Percentiles rank a stretch among this genome's conserved stretches.
Conservation (phyloP, 2,329 filamentous ascomycete species). For the Gyromitra esculenta region DNA sequence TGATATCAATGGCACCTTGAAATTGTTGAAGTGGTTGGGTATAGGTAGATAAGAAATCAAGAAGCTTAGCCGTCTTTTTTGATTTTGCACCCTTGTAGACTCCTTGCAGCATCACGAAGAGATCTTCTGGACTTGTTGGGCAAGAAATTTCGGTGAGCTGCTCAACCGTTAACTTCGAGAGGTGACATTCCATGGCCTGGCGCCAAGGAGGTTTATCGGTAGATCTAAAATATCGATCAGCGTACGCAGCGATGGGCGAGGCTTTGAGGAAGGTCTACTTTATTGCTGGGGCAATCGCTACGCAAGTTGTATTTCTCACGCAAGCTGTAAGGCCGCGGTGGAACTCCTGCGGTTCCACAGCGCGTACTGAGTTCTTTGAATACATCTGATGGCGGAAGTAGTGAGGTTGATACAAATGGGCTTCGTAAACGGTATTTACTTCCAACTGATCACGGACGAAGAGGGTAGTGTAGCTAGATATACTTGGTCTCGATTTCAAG, state of each 20-base stretch:
- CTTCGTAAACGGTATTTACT: background rate
- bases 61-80: slow-evolving; percentile 21
- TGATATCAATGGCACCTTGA: background rate
- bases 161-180: slow-evolving; percentile 7
- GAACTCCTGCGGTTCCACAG: background rate
- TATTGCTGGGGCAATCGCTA: slow-evolving; percentile 1
- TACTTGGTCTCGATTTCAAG: no score
- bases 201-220: slow-evolving; percentile 9
- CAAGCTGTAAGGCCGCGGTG: background rate
- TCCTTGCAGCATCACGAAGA: background rate
- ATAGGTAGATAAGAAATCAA: slow-evolving; percentile 17
- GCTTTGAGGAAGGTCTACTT: background rate
- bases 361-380: background rate
- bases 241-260: background rate
- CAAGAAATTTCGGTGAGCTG: background rate
- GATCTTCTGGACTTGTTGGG: slow-evolving; percentile 3
- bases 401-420: background rate
- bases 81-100: slow-evolving; percentile 1
- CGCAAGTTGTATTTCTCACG: background rate
- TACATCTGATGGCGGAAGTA: background rate
- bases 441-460: no score
- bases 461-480: no score
- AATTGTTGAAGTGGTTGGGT: slow-evolving; percentile 22
- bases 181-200: background rate
- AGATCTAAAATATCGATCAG: background rate